These are phyloP conservation scores for Metroxylon sagu DNA, from an alignment of 176 grass and related monocot genomes.

Conservation along the genomic window DNA sequence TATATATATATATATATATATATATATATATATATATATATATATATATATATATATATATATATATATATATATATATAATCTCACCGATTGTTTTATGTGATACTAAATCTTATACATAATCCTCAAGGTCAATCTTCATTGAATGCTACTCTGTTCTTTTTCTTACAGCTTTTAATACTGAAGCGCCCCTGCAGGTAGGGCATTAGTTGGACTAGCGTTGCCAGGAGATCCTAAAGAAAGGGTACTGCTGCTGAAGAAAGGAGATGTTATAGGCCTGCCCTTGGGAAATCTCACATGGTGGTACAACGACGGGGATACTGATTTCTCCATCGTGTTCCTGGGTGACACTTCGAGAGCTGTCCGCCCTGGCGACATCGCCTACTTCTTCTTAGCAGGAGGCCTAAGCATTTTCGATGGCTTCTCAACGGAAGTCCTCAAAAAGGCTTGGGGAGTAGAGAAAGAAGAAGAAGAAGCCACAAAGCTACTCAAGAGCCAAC, in stretches of 20 bases:
- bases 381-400: constrained; percentile 29
- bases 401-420: constrained; percentile 1
- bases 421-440: constrained; percentile 2
- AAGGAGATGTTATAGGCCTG: constrained; percentile 16
- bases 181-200: not conserved
- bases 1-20: no score
- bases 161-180: not conserved
- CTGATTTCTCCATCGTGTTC: constrained; percentile 11
- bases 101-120: no score
- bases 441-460: constrained; percentile 11
- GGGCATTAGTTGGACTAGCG: constrained; percentile 2
- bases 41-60: no score
- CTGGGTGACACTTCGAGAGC: constrained; percentile 11
- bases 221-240: constrained; percentile 1
- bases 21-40: no score
- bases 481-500: constrained; percentile 15
- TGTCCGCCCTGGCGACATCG: constrained; percentile 7
- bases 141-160: no score
- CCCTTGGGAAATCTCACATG: constrained; percentile 23
- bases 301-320: constrained; percentile 23
- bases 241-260: constrained; percentile 11
- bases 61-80: no score
- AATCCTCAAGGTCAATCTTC: no score
- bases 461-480: not conserved
- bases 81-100: no score